Evolutionary conservation across 306 rosid genomes (phyloP), one percentile per base, ranked within the genome.

Genomic region (Albizia julibrissin): DNA sequence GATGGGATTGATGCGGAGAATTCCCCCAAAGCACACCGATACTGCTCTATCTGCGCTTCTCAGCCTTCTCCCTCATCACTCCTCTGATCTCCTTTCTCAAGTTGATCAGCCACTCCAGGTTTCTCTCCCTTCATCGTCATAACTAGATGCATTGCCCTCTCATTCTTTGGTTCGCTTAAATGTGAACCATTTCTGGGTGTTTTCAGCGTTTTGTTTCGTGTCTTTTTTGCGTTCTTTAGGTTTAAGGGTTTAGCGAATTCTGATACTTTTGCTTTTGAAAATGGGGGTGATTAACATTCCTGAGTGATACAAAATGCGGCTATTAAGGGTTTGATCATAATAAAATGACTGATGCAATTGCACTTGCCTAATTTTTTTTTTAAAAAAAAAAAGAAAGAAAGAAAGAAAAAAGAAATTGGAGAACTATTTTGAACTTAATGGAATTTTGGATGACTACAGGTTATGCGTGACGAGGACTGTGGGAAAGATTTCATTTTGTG

Each of bases 51-150:
- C 99, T 4, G 98, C 99, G 21, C 99, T 91, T 85, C 96, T 95
- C 77, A 87, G 91, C 69, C 98, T 95, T 34, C 81, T 95, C 77
- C 99, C 99, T 11, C 91, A 91, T 37, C 91, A 93, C 83, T 95
- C 98, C 64, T 87, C 99, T 85, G 97, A 95, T 93, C 98, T 95
- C 84, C 95, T 93, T 58, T 91, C 99, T 54, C 99, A 95, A 87
- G 93, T 95, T 83, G 99, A 95, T 80, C 99, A 95, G 83, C 99
- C 99, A 22, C 98, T 95, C n/a, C 99, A 91, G 99, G 99, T 83
- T 47, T 40, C 54, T 34, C 54, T 47, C 69, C n/a, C 81, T 66
- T 68, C 15, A 19, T 37, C 24, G 8, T 18, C 3, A 19, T 14
- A 10, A 68, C 18, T n/a, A 19, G 26, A 37, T 39, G 54, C 75